Evolutionary conservation across 371 early-diverging fungal genomes (phyloP), one percentile per base, ranked within the genome.

Genomic region (Mortierella sp.): DNA sequence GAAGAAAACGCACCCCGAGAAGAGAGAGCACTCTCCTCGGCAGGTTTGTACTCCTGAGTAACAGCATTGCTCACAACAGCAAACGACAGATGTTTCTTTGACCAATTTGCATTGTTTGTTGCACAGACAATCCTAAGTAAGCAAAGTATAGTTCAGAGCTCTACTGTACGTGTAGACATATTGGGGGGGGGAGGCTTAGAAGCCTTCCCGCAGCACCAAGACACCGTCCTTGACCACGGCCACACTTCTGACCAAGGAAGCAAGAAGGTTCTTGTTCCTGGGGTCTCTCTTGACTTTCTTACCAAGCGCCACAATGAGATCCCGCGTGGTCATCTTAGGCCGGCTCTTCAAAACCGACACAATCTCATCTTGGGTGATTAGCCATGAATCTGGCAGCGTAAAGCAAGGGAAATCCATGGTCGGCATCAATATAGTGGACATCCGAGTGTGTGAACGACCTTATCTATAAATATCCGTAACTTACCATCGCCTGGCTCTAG

Each of bases 291-390:
- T 86, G 66, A 92, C 86, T 57, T 90, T 88, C 59, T 81, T 86
- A 54, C 89, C 85, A 76, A 92, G 83, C 19, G 80, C 82, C 56
- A 83, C 75, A 43, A 92, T 82, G 47, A 92, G 84, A 34, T 90
- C 91, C 62, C 89, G 89, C 37, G 90, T 88, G 0, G 89, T 87
- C 81, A 88, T 81, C 23, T 50, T 56, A 39, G 81, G 80, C 6
- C 79, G 73, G 49, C 78, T 83, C 51, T 82, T 86, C 54, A 90
- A 86, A 9, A 90, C 56, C 1, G 84, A 80, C 24, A 90, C 80
- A 0, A 92, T 89, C 72, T 92, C 92, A 28, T 84, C 82, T 57
- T 90, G 90, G 15, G 90, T 90, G 47, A 92, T 89, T 34, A 91
- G 57, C 43, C 56, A 31, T 15, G 80, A 56, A 6, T 72, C 79